Evolutionary conservation across 2,329 filamentous ascomycete genomes (phyloP).

Genomic region (Trichoderma oligosporum): DNA sequence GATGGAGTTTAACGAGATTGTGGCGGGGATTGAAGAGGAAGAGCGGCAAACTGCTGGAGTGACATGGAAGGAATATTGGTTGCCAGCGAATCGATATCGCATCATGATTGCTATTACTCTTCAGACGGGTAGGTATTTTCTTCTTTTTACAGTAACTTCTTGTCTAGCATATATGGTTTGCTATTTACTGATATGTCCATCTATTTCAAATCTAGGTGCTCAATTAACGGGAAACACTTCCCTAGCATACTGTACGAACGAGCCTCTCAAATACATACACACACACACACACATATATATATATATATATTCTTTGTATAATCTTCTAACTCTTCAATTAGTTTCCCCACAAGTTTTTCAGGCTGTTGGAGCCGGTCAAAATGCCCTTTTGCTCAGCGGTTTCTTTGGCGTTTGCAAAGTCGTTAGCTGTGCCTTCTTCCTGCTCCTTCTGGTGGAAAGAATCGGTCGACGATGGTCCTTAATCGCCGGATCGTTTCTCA

Average conservation of each 20-base stretch:
- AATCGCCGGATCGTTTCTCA: conserved; percentile 46
- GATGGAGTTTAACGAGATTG: conserved; percentile 36
- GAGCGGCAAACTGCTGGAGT: conserved; percentile 42
- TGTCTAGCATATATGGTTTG: neutral
- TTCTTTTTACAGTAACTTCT: too few species aligned
- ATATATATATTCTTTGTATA: neutral
- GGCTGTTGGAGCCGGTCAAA: conserved; percentile 45
- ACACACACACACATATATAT: too few species aligned
- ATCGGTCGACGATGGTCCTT: conserved; percentile 47
- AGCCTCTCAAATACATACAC: neutral
- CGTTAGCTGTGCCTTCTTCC: conserved; percentile 43
- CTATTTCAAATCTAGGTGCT: conserved; percentile 24
- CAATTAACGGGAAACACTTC: conserved; percentile 51
- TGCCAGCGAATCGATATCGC: conserved; percentile 46
- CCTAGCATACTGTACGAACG: conserved; percentile 43
- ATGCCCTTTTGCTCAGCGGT: conserved; percentile 47
- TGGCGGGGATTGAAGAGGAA: conserved; percentile 47
- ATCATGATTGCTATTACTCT: conserved; percentile 48
- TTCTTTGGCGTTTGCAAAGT: conserved; percentile 53
- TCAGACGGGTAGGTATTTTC: conserved; percentile 39
- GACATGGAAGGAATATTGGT: conserved; percentile 43
- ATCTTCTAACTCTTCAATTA: conserved; percentile 19
- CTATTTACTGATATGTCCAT: neutral
- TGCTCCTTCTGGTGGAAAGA: conserved; percentile 47
- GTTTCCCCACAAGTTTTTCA: conserved; percentile 50